Conservation (phyloP, 257 asterid genomes). For the Agastache rugosa region DNA sequence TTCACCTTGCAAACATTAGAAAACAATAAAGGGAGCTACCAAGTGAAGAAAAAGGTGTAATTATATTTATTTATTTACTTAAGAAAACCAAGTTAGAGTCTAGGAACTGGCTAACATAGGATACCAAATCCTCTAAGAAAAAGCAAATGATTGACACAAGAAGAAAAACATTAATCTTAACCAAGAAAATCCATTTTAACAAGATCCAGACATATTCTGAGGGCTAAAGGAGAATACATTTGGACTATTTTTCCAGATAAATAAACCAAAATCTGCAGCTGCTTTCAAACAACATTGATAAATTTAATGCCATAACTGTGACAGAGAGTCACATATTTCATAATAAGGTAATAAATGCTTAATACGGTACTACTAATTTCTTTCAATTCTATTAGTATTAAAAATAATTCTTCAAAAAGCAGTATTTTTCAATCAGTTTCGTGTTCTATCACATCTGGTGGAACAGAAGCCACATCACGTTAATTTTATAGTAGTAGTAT, state of each 20-base stretch:
- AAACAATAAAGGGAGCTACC: background rate
- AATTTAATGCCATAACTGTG: constrained; percentile 3
- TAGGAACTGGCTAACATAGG: background rate
- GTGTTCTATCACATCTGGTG: background rate
- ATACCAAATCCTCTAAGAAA: background rate
- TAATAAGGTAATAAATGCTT: background rate
- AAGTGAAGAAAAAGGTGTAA: no score
- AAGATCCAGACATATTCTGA: constrained; percentile 1
- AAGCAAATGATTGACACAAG: background rate
- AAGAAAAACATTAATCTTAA: background rate
- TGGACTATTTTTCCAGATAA: background rate
- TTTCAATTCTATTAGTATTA: background rate
- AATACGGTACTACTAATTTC: background rate
- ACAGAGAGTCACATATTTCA: constrained; percentile 6
- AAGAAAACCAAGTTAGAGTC: background rate
- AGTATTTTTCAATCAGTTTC: constrained; percentile 1
- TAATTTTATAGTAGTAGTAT: background rate
- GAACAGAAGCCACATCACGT: constrained; percentile 5
- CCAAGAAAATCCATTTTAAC: background rate
- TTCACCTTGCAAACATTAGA: background rate
- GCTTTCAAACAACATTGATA: background rate
- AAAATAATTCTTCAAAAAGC: background rate
- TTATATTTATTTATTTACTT: background rate
- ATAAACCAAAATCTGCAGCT: background rate
- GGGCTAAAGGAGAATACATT: background rate